phyloP scores from a whole-genome alignment of 441 rosid species.

The Melastoma candidum region DNA sequence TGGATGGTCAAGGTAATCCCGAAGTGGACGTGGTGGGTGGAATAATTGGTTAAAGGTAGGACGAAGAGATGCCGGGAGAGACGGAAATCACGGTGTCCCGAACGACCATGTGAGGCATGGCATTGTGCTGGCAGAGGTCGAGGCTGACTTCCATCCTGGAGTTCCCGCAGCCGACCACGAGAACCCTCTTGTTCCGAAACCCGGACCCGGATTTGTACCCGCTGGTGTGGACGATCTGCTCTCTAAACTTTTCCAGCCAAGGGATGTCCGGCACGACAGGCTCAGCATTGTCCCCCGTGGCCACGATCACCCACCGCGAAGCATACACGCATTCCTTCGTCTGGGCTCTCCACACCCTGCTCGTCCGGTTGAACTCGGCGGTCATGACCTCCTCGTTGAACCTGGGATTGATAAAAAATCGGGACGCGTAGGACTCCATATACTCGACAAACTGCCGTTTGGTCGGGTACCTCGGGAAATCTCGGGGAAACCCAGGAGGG shows the following conservation, averaged over 20 bases:
- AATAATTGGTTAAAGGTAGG: too few relatives aligned
- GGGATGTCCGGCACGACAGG: constrained; percentile 50
- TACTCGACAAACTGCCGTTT: constrained; percentile 64
- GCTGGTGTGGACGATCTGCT: constrained; percentile 57
- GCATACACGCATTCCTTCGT: constrained; percentile 45
- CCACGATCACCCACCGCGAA: constrained; percentile 74
- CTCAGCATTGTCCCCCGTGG: constrained; percentile 94
- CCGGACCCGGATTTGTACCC: constrained; percentile 60
- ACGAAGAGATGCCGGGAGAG: too few relatives aligned
- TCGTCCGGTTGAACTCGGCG: constrained; percentile 36
- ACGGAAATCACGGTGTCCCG: too few relatives aligned
- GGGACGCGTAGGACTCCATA: constrained; percentile 64
- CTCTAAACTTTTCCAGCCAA: constrained; percentile 54
- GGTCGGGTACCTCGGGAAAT: constrained; percentile 77
- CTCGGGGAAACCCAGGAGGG: constrained; percentile 42
- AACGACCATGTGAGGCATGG: constrained; percentile 60
- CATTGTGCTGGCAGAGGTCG: constrained; percentile 81
- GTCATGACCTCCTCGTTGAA: constrained; percentile 50
- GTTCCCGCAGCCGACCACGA: constrained; percentile 90
- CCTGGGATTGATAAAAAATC: constrained; percentile 49
- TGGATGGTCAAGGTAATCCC: too few relatives aligned
- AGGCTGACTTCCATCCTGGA: constrained; percentile 95
- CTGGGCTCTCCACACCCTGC: constrained; percentile 53
- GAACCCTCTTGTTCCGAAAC: constrained; percentile 47
- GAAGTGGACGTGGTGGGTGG: too few relatives aligned